phyloP scores from a whole-genome alignment of 202 grass and related monocot species.

The Zoysia matrella region DNA sequence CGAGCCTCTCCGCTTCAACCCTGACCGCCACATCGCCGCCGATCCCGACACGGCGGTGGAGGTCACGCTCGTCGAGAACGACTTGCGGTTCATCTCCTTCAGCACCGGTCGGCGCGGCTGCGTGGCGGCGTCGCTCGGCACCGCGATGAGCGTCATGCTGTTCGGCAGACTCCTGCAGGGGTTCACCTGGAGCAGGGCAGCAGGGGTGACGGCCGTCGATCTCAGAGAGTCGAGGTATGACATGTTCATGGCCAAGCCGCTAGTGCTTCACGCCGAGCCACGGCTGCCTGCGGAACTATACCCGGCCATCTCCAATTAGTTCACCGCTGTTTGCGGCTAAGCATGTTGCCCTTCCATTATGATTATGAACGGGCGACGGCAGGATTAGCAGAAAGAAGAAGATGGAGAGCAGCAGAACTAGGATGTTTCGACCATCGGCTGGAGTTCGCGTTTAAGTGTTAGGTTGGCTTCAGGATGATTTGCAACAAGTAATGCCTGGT shows the following conservation, averaged over 20 bases:
- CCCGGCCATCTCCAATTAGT: background rate
- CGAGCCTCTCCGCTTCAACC: slow-evolving; percentile 38
- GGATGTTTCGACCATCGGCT: too few relatives aligned
- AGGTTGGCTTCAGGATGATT: too few relatives aligned
- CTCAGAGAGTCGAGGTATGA: background rate
- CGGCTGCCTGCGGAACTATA: slow-evolving; percentile 9
- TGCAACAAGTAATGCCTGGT: too few relatives aligned
- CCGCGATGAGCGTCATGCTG: slow-evolving; percentile 34
- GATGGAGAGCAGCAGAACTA: too few relatives aligned
- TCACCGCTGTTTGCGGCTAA: background rate
- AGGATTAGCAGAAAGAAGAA: too few relatives aligned
- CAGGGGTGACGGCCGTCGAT: slow-evolving; percentile 1
- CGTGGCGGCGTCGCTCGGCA: slow-evolving; percentile 30
- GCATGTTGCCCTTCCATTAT: too few relatives aligned
- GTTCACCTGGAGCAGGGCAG: slow-evolving; percentile 42
- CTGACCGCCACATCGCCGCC: slow-evolving; percentile 29
- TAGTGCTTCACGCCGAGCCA: slow-evolving; percentile 4
- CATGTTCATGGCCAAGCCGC: background rate
- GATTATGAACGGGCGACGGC: too few relatives aligned
- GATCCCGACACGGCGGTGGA: background rate
- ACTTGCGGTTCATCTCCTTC: slow-evolving; percentile 59
- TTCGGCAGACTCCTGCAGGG: slow-evolving; percentile 54
- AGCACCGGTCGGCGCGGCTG: background rate
- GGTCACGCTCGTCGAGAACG: slow-evolving; percentile 27
- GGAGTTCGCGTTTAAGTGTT: too few relatives aligned